Evolutionary conservation across 208 protist genomes (phyloP), one percentile per base, ranked within the genome.

Genomic region (Vickermania spadyakhi): DNA sequence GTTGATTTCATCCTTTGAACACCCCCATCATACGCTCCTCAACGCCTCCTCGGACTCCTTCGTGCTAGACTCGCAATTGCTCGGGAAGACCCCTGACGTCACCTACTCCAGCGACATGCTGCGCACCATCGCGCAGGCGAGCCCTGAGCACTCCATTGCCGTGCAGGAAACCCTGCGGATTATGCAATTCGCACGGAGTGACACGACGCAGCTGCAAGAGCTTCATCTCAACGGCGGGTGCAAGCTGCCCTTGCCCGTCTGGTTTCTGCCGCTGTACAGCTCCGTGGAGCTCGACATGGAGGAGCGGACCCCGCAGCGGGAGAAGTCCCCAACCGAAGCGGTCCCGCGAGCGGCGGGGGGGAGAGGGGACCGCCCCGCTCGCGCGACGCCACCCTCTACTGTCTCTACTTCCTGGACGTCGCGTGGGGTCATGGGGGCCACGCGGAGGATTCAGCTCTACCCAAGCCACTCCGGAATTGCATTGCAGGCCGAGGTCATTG

Each of bases 91-190:
- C 21, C 13, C 25, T 18, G 13, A 11, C 51, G 11, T 55, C 51
- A n/a, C 36, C 36, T 55, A 55, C 51, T 18, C 21, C 11, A 28
- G n/a, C 11, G 21, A 18, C 51, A 55, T 28, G 51, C 51, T 55
- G 51, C 51, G 5, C 21, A 11, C 21, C 5, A 7, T 55, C 21
- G 13, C 51, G 21, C 51, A 55, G 25, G 51, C 26, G 11, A 23
- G 51, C 25, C 63, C 50, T 7, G 60, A 73, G 7, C 66, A 81
- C 61, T 60, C 61, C 1, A 23, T 59, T 1, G 62, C 75, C 27
- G 59, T 86, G 41, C 25, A 26, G 11, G 62, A 75, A 59, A 81
- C 79, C 0, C 50, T 79, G 60, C 74, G 64, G 27, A 66, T 86
- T 18, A 72, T 67, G 55, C 41, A 78, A 21, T 86, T 86, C 67